A percentile compares a stretch with the other conserved stretches of the same genome.
Evolutionary conservation across 306 rosid species (phyloP).

Genomic region (Comarum palustre): DNA sequence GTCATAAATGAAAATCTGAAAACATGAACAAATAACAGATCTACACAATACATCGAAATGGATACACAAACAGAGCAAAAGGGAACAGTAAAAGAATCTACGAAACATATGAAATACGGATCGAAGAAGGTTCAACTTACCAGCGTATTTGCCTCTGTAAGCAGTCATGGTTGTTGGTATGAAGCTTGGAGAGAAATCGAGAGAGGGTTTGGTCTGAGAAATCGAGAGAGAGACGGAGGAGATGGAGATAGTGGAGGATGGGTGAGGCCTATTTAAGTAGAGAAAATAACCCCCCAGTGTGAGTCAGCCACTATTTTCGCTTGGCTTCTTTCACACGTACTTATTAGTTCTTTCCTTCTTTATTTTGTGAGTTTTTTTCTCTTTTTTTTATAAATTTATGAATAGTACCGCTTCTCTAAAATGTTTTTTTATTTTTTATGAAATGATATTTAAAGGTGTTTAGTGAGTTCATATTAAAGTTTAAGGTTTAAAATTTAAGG

Average conservation of each 20-base stretch:
- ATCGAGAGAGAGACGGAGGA: neutral
- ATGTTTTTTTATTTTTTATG: too few relatives aligned
- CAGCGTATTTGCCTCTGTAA: conserved; percentile 33
- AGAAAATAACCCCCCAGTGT: neutral
- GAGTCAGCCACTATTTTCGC: neutral
- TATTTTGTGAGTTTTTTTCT: neutral
- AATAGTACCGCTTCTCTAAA: too few relatives aligned
- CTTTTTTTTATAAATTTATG: too few relatives aligned
- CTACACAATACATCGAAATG: neutral
- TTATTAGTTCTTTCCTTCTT: neutral
- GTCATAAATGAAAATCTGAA: neutral
- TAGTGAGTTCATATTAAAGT: too few relatives aligned
- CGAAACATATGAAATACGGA: neutral
- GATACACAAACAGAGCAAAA: neutral
- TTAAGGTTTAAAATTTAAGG: too few relatives aligned
- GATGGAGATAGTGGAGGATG: neutral
- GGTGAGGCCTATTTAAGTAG: neutral
- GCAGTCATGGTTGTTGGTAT: conserved; percentile 25
- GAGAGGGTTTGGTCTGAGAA: neutral
- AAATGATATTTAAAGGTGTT: too few relatives aligned
- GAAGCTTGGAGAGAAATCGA: neutral
- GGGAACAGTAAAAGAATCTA: neutral
- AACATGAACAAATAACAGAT: neutral
- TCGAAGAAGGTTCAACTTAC: conserved; percentile 5
- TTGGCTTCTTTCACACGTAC: conserved; percentile 11